Conservation (phyloP, 306 rosid genomes). For the Vachellia pachyceras region DNA sequence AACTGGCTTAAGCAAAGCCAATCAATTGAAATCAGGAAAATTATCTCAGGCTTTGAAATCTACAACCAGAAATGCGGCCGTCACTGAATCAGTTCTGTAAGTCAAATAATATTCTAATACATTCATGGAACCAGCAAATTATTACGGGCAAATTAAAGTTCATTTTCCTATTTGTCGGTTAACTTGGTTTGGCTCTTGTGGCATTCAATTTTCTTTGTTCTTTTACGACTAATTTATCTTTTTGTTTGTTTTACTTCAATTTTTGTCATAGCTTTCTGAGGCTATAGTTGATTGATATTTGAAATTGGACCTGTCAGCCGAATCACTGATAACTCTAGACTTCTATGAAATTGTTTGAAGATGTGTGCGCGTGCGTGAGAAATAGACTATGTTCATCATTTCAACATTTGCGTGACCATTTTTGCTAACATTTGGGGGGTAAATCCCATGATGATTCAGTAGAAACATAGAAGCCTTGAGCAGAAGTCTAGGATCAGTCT, state of each 20-base stretch:
- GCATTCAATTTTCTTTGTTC: not conserved
- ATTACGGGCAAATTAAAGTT: not conserved
- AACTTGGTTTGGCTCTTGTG: not conserved
- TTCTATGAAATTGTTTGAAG: not conserved
- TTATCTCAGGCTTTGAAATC: slow-evolving; percentile 59
- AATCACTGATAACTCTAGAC: not conserved
- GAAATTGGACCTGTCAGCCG: not conserved
- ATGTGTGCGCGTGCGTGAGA: not conserved
- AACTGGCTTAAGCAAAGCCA: slow-evolving; percentile 44
- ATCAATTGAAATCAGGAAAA: slow-evolving; percentile 56
- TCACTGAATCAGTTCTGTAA: slow-evolving; percentile 83
- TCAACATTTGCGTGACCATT: not conserved
- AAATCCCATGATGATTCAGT: not conserved
- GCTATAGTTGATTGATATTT: not conserved
- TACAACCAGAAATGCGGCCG: slow-evolving; percentile 58
- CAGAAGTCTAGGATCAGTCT: too few relatives aligned
- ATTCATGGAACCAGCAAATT: not conserved
- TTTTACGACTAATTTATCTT: not conserved
- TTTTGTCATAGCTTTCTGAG: not conserved
- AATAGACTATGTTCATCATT: not conserved
- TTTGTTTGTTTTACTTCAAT: not conserved
- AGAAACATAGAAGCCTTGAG: not conserved
- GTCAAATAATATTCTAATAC: slow-evolving; percentile 33
- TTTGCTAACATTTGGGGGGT: not conserved
- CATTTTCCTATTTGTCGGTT: not conserved